phyloP scores from a whole-genome alignment of 768 basidiomycete genomes.

The Trametes meyenii region DNA sequence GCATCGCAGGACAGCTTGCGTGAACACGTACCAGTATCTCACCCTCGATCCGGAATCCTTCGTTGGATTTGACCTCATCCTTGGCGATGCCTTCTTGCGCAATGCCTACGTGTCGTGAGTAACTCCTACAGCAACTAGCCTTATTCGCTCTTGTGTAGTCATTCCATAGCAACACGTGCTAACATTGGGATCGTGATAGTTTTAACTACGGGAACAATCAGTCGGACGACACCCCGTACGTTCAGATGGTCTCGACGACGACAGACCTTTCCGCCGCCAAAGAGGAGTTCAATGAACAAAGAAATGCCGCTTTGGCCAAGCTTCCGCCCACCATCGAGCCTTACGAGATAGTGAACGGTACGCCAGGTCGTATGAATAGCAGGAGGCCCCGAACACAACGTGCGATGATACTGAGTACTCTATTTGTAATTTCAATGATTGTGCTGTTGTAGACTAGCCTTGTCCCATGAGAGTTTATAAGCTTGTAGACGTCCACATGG shows the following conservation, averaged over 20 bases:
- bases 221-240: slow-evolving; percentile 29
- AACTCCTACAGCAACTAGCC: too few species aligned
- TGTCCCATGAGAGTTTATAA: too few species aligned
- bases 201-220: slow-evolving; percentile 30
- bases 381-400: too few species aligned
- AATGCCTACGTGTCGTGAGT: slow-evolving; percentile 38
- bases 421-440: too few species aligned
- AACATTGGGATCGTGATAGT: neutral
- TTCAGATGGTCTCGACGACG: slow-evolving; percentile 37
- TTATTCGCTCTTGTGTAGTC: too few species aligned
- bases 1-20: slow-evolving; percentile 31
- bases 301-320: slow-evolving; percentile 17
- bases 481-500: too few species aligned
- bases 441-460: too few species aligned
- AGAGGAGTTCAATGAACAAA: slow-evolving; percentile 31
- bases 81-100: slow-evolving; percentile 39
- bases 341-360: too few species aligned
- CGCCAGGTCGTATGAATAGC: too few species aligned
- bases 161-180: neutral
- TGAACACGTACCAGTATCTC: slow-evolving; percentile 32
- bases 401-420: too few species aligned
- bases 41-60: slow-evolving; percentile 20
- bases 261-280: slow-evolving; percentile 2
- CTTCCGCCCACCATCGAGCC: slow-evolving; percentile 4
- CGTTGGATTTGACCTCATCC: slow-evolving; percentile 32